Conservation (phyloP, 306 rosid species). For the Medicago truncatula region MtrunA17r5.0-ANR NC_053043.1:43507501-43508000, state of each 20-base stretch:
- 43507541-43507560: constrained; percentile 91
- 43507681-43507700: constrained; percentile 30
- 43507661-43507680: background rate
- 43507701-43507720: constrained; percentile 39
- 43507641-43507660: constrained; percentile 13
- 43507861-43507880: constrained; percentile 89
- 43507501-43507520: constrained; percentile 39
- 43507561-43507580: constrained; percentile 99
- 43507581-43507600: constrained; percentile 97
- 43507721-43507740: constrained; percentile 43
- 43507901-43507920: constrained; percentile 87
- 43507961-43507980: background rate
- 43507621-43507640: constrained; percentile 35
- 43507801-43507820: background rate
- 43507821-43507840: constrained; percentile 45
- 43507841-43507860: constrained; percentile 55
- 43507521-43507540: constrained; percentile 52
- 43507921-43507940: constrained; percentile 94
- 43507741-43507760: constrained; percentile 95
- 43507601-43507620: constrained; percentile 52
- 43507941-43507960: constrained; percentile 18
- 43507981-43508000: constrained; percentile 11
- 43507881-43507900: constrained; percentile 98
- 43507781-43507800: constrained; percentile 38
- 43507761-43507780: constrained; percentile 85